A percentile compares a stretch with the other conserved stretches of the same genome.
These are phyloP conservation scores for Blyttiomyces sp. DNA, from an alignment of 371 early-diverging fungal species.

Conservation along the genomic window DNA sequence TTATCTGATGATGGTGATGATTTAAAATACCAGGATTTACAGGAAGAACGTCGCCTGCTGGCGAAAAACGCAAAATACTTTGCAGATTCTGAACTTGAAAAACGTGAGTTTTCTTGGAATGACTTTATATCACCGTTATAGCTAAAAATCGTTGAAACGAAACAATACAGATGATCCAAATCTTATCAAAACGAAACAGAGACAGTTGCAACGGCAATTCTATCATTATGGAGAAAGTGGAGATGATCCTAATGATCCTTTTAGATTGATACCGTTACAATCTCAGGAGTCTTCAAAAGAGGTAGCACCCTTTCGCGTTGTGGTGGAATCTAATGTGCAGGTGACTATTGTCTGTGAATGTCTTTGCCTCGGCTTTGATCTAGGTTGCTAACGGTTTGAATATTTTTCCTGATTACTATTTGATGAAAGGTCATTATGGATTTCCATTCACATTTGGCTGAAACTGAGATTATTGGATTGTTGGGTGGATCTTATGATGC, in stretches of 20 bases:
- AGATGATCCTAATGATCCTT: slow-evolving; percentile 18
- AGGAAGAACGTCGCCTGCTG: slow-evolving; percentile 42
- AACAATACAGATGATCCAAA: slow-evolving; percentile 19
- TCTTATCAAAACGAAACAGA: slow-evolving; percentile 13
- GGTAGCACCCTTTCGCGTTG: neutral
- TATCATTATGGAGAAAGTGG: slow-evolving; percentile 16
- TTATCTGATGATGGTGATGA: slow-evolving; percentile 53
- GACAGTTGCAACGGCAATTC: slow-evolving; percentile 10
- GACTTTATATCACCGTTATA: neutral
- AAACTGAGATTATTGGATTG: slow-evolving; percentile 49
- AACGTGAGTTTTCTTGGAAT: slow-evolving; percentile 13
- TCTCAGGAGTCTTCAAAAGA: too few species aligned
- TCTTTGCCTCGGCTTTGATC: too few species aligned
- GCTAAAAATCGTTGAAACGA: neutral
- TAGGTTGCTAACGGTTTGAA: too few species aligned
- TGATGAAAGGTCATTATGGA: slow-evolving; percentile 64
- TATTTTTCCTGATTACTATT: too few species aligned
- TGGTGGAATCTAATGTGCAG: slow-evolving; percentile 16
- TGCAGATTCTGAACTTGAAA: slow-evolving; percentile 43
- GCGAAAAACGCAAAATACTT: slow-evolving; percentile 55
- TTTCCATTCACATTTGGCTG: slow-evolving; percentile 45
- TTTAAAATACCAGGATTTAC: slow-evolving; percentile 26
- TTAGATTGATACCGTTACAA: slow-evolving; percentile 15
- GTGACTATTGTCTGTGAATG: neutral
- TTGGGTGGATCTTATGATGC: slow-evolving; percentile 52